A percentile compares a stretch with the other conserved stretches of the same genome.
These are phyloP conservation scores for Trypanosoma boissoni DNA, from an alignment of 208 protist genomes.

Conservation along the genomic window DNA sequence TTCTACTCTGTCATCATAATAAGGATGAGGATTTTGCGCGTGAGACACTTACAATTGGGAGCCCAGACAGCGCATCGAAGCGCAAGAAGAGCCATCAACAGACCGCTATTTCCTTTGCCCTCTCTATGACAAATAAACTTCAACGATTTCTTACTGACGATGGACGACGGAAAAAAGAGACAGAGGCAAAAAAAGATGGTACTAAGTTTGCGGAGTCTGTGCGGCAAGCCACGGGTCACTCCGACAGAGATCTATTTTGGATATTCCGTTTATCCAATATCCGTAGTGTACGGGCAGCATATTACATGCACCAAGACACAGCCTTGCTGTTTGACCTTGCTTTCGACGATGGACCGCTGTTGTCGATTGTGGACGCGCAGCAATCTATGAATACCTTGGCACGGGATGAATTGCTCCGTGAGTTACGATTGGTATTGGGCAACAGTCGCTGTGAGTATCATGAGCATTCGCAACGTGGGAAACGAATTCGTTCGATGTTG, in stretches of 20 bases:
- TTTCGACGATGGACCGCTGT: slow-evolving; percentile 69
- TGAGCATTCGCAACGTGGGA: slow-evolving; percentile 51
- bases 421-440: slow-evolving; percentile 57
- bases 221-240: slow-evolving; percentile 64
- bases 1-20: slow-evolving; percentile 70
- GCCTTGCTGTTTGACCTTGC: slow-evolving; percentile 67
- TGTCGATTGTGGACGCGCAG: slow-evolving; percentile 77
- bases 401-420: slow-evolving; percentile 62
- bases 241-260: slow-evolving; percentile 75
- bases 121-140: slow-evolving; percentile 63
- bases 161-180: slow-evolving; percentile 9
- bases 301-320: slow-evolving; percentile 88
- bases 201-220: slow-evolving; percentile 79
- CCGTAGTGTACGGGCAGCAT: slow-evolving; percentile 49
- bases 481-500: slow-evolving; percentile 59
- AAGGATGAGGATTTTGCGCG: neutral
- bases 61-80: neutral
- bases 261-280: slow-evolving; percentile 54
- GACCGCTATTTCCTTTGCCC: slow-evolving; percentile 30
- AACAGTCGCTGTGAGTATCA: slow-evolving; percentile 41
- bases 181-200: slow-evolving; percentile 56
- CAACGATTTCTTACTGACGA: slow-evolving; percentile 62
- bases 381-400: slow-evolving; percentile 86
- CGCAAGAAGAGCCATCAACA: slow-evolving; percentile 17
- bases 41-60: slow-evolving; percentile 6